Conservation (phyloP, 2,329 filamentous ascomycete species). For the Aspergillus sp. region DNA sequence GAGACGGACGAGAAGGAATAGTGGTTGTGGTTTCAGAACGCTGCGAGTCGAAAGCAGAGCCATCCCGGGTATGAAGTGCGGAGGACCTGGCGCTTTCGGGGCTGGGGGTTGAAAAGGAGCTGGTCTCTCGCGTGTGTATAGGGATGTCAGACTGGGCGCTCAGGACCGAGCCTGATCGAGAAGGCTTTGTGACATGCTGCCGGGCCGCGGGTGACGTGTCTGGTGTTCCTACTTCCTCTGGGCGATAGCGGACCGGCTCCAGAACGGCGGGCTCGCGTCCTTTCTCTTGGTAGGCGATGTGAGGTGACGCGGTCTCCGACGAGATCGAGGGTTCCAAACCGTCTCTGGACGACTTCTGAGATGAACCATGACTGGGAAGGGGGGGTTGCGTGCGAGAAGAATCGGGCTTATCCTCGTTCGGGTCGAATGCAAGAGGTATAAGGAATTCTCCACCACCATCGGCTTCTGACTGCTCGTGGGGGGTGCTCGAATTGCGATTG, state of each 20-base stretch:
- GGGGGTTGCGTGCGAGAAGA: conserved; percentile 44
- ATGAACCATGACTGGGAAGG: conserved; percentile 25
- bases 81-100: conserved; percentile 19
- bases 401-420: conserved; percentile 51
- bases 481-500: conserved; percentile 65
- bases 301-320: conserved; percentile 59
- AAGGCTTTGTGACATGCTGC: conserved; percentile 68
- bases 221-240: conserved; percentile 21
- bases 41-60: conserved; percentile 16
- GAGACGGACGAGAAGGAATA: conserved; percentile 47
- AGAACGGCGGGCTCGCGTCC: conserved; percentile 55
- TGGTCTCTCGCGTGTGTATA: conserved; percentile 35
- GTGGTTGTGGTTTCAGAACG: conserved; percentile 27
- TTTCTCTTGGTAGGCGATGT: conserved; percentile 88
- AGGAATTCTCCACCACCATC: conserved; percentile 61
- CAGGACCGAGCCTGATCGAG: conserved; percentile 43
- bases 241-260: conserved; percentile 21
- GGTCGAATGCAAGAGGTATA: conserved; percentile 69
- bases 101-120: conserved; percentile 32
- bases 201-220: conserved; percentile 45
- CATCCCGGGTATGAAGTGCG: conserved; percentile 27
- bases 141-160: conserved; percentile 37
- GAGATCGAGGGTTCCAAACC: conserved; percentile 23
- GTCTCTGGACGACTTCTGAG: conserved; percentile 19
- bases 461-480: conserved; percentile 39